Base-by-base conservation (phyloP, 352 stramenopile genomes). In the Pelagophyceae sp. region DNA sequence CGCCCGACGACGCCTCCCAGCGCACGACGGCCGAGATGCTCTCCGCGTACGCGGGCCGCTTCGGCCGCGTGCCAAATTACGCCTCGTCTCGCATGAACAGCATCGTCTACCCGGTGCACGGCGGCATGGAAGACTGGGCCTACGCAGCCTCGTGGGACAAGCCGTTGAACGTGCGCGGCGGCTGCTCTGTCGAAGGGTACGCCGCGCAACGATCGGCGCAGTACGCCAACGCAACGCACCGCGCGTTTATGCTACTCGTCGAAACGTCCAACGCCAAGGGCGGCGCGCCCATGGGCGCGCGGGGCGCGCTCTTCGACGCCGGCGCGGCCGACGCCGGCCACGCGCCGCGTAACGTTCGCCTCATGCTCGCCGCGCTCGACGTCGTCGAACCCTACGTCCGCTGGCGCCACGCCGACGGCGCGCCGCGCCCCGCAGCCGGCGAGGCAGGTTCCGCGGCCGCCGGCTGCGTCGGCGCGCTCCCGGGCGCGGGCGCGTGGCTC, bases 71-170 rank as follows among this genome's bases (percentile, higher is more conserved):
- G n/a, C n/a, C 31, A 2, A 78, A 90, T 0, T 95, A 95, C 76
- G 87, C 87, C 15, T 88, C 85, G 0, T 89, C 87, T 40, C 91
- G 90, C 0, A 98, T 98, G 91, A 98, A 98, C 84, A 89, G 97
- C 76, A 84, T 97, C 40, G 93, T 99, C 0, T 98, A 99, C 81
- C 92, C 90, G 33, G 95, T 99, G 31, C 87, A 90, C 0, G 95
- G 95, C 71, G 95, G 95, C 19, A 98, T 99, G 94, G 95, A 99
- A 83, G 95, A 99, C 85, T 99, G 94, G 94, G 90, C 85, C 23
- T 98, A 98, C 81, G 92, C 92, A 15, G 89, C 85, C 0, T 94
- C 88, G 31, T 96, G 91, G 91, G 89, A 94, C 72, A 92, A 92
- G 87, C 17, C 93, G 93, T 0, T 88, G 71, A 29, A 93, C 87